A percentile compares a stretch with the other conserved stretches of the same genome.
phyloP scores from a whole-genome alignment of 2,329 filamentous ascomycete species.

The Hypoxylon sp. region DNA sequence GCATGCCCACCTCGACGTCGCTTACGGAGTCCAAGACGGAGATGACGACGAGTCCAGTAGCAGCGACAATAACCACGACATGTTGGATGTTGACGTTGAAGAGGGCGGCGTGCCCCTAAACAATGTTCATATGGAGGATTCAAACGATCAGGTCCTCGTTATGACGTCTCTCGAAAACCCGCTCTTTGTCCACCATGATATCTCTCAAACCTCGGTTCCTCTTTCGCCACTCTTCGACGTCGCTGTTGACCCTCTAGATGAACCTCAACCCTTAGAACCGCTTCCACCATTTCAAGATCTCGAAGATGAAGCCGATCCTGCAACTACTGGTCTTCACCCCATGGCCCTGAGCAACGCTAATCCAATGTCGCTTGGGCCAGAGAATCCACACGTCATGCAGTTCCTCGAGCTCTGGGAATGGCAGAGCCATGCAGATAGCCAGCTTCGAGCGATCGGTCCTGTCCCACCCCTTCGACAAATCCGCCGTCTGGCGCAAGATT shows the following conservation, averaged over 20 bases:
- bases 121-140: slow-evolving; percentile 45
- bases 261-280: slow-evolving; percentile 9
- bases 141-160: slow-evolving; percentile 26
- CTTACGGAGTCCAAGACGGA: slow-evolving; percentile 32
- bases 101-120: slow-evolving; percentile 50
- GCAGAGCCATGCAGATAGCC: slow-evolving; percentile 46
- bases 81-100: slow-evolving; percentile 47
- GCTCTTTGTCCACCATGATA: slow-evolving; percentile 21
- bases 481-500: slow-evolving; percentile 38
- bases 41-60: slow-evolving; percentile 37
- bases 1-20: slow-evolving; percentile 32
- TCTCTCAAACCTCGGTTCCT: slow-evolving; percentile 11
- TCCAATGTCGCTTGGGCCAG: slow-evolving; percentile 60
- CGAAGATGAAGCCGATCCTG: slow-evolving; percentile 42
- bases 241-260: slow-evolving; percentile 5
- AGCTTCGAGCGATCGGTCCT: slow-evolving; percentile 52
- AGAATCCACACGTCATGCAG: slow-evolving; percentile 65
- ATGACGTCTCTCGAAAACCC: slow-evolving; percentile 19
- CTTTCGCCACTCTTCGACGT: slow-evolving; percentile 25
- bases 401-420: slow-evolving; percentile 67
- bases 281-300: slow-evolving; percentile 24
- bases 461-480: slow-evolving; percentile 37
- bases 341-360: slow-evolving; percentile 55
- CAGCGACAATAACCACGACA: slow-evolving; percentile 32
- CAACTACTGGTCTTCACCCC: slow-evolving; percentile 49